Evolutionary conservation across 345 rosid species (phyloP), one percentile per base, ranked within the genome.

Genomic region (Murraya koenigii): DNA sequence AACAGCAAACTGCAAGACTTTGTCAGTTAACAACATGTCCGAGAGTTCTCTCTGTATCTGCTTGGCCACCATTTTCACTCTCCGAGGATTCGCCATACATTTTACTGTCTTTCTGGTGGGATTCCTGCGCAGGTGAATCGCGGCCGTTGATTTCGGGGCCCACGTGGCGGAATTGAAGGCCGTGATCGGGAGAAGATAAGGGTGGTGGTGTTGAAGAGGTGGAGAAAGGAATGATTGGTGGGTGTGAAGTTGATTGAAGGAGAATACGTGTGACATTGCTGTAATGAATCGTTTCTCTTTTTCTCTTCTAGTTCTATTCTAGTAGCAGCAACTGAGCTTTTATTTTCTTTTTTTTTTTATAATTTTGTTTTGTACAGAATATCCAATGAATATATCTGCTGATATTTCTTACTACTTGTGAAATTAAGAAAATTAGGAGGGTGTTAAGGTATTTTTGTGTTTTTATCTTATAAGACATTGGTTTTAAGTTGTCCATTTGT

Each of bases 21-120:
- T 92, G 78, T 95, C 99, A 0, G 94, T 91, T 39, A 95, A 78
- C 76, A 93, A 90, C 99, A 95, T 93, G 81, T 91, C 93, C 30
- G 99, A 95, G 44, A 95, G 90, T 82, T 92, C 98, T 67, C 98
- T 90, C 85, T 83, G 86, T 79, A 95, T 92, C 84, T 95, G 97
- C 76, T 89, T 93, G 49, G 97, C 94, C 59, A 92, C 97, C 95
- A 90, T 95, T 82, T 90, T 87, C 62, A 93, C 98, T 84, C 98
- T 81, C 66, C 99, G 89, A 32, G 91, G 97, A 75, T 89, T 90
- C 41, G 97, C 97, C 99, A 95, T 95, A 80, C 98, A 95, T 85
- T 62, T 87, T 26, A 92, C 38, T 23, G 52, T 26, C 30, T 23
- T 39, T 9, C 14, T 75, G 11, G 71, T 2, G 41, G 6, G 56